These are phyloP conservation scores for Aspergillus hancockii DNA, from an alignment of 495 filamentous ascomycete species.

Conservation along the genomic window DNA sequence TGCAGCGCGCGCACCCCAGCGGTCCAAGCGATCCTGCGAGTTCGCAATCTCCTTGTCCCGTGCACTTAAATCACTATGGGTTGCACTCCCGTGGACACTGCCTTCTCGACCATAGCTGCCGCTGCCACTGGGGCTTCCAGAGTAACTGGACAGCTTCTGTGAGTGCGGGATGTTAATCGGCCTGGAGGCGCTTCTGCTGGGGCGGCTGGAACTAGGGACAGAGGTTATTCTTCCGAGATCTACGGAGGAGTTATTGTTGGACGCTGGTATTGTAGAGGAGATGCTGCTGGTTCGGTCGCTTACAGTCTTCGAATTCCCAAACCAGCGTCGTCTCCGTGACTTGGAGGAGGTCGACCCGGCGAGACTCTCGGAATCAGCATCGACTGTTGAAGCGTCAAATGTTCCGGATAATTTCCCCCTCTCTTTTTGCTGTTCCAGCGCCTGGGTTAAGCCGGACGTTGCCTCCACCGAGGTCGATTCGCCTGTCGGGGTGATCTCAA, in stretches of 20 bases:
- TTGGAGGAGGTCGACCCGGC: conserved; percentile 36
- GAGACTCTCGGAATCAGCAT: conserved; percentile 34
- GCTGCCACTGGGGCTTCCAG: conserved; percentile 22
- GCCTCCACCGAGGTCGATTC: conserved; percentile 31
- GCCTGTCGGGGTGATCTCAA: conserved; percentile 61
- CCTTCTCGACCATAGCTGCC: conserved; percentile 35
- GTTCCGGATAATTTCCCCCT: conserved; percentile 20
- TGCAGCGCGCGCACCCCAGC: conserved; percentile 40
- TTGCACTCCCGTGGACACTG: conserved; percentile 33
- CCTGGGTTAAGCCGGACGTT: conserved; percentile 34
- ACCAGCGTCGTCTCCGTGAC: conserved; percentile 44
- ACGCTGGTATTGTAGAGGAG: conserved; percentile 23
- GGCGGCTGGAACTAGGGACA: conserved; percentile 20
- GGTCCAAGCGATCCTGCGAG: conserved; percentile 48
- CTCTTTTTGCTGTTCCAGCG: conserved; percentile 29
- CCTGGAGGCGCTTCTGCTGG: conserved; percentile 26
- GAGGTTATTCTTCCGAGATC: conserved; percentile 28
- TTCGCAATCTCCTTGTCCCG: conserved; percentile 53
- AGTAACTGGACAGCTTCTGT: conserved; percentile 25
- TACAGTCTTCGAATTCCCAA: conserved; percentile 40
- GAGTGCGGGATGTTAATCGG: conserved; percentile 38
- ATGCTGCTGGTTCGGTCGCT: conserved; percentile 31
- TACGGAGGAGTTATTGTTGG: conserved; percentile 26
- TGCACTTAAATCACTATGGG: conserved; percentile 42
- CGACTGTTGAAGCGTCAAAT: conserved; percentile 21